phyloP scores from a whole-genome alignment of 805 yeast species.

The Metschnikowia lochheadii region DNA sequence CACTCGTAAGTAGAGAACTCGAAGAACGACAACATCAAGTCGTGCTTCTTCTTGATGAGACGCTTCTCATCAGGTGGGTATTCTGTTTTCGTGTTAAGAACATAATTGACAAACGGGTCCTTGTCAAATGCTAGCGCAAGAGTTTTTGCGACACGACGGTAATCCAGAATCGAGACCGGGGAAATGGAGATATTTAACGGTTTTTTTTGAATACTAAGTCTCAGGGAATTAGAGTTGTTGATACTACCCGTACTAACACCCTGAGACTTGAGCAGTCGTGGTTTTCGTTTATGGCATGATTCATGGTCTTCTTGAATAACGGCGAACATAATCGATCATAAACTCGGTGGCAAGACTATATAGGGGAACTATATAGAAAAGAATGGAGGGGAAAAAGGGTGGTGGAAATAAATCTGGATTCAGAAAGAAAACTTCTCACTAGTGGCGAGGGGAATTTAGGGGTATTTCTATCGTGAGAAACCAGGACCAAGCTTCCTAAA shows the following conservation, averaged over 20 bases:
- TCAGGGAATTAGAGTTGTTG: conserved; percentile 22
- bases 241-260: conserved; percentile 20
- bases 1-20: conserved; percentile 53
- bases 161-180: conserved; percentile 33
- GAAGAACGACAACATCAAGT: conserved; percentile 46
- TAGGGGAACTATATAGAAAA: conserved; percentile 2
- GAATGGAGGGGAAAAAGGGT: not conserved
- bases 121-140: conserved; percentile 50
- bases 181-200: conserved; percentile 15
- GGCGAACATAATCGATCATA: conserved; percentile 21
- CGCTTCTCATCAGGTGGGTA: conserved; percentile 14
- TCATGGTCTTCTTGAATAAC: conserved; percentile 32
- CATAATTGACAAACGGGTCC: conserved; percentile 51
- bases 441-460: not conserved
- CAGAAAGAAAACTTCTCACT: not conserved
- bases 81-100: conserved; percentile 33
- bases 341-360: conserved; percentile 2
- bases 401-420: not conserved
- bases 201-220: conserved; percentile 19
- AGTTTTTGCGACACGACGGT: conserved; percentile 52
- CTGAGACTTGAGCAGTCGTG: conserved; percentile 40
- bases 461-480: conserved; percentile 1
- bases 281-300: conserved; percentile 28
- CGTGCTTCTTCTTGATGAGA: conserved; percentile 31
- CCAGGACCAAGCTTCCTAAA: conserved; percentile 3